A percentile compares a stretch with the other conserved stretches of the same genome.
Evolutionary conservation across 1,284 basidiomycete species (phyloP).

Genomic region (Bjerkandera adusta): DNA sequence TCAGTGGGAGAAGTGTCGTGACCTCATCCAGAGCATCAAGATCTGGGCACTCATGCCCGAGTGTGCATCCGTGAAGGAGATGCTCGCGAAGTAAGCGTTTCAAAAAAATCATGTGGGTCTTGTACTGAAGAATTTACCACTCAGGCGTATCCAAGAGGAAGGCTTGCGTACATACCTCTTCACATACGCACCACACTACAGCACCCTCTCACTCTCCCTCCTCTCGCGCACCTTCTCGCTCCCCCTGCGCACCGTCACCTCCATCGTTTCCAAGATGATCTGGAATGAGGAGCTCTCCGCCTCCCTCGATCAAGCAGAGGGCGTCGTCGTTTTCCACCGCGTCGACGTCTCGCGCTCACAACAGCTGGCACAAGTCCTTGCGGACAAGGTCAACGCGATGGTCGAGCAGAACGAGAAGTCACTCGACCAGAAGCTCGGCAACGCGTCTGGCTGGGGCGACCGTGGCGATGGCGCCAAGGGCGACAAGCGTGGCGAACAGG

Average conservation of each 20-base stretch:
- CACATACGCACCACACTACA: slow-evolving; percentile 97
- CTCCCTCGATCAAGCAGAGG: slow-evolving; percentile 87
- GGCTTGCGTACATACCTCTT: slow-evolving; percentile 96
- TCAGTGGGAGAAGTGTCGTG: slow-evolving; percentile 95
- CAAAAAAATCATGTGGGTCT: slow-evolving; percentile 13
- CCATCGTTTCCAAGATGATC: slow-evolving; percentile 97
- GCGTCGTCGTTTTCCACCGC: slow-evolving; percentile 88
- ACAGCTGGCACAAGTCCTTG: slow-evolving; percentile 82
- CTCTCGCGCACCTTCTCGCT: slow-evolving; percentile 89
- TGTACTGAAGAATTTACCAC: too few species aligned
- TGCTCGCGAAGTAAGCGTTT: slow-evolving; percentile 80
- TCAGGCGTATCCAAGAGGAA: slow-evolving; percentile 95
- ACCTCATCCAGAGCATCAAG: slow-evolving; percentile 94
- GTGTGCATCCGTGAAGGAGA: slow-evolving; percentile 85
- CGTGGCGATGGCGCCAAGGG: slow-evolving; percentile 68
- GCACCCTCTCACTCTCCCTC: slow-evolving; percentile 83
- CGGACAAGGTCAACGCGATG: slow-evolving; percentile 85
- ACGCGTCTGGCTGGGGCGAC: slow-evolving; percentile 63
- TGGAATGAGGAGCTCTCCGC: slow-evolving; percentile 97
- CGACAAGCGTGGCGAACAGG: slow-evolving; percentile 76
- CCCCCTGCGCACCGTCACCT: slow-evolving; percentile 78
- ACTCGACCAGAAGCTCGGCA: slow-evolving; percentile 87
- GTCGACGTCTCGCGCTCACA: slow-evolving; percentile 90
- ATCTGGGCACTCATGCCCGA: slow-evolving; percentile 98
- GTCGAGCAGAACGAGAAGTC: slow-evolving; percentile 97